Conservation (phyloP, 1,284 basidiomycete species). For the Ceratobasidium sp. region DNA sequence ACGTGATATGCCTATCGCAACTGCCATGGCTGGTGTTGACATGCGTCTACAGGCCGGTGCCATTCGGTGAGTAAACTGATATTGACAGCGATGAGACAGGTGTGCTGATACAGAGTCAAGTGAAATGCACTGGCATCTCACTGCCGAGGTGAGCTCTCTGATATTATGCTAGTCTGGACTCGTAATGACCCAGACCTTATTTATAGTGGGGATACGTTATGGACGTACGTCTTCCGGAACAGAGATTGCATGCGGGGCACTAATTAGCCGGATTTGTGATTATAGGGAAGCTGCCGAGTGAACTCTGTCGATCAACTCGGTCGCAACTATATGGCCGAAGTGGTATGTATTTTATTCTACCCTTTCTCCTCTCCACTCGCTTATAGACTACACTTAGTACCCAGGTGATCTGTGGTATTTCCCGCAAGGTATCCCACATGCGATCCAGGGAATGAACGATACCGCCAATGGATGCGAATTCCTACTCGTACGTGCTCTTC, state of each 20-base stretch:
- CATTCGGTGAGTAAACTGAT: conserved; percentile 63
- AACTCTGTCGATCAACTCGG: conserved; percentile 72
- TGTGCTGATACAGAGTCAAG: not conserved
- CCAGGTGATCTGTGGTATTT: conserved; percentile 66
- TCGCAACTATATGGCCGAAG: conserved; percentile 71
- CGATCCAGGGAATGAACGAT: conserved; percentile 74
- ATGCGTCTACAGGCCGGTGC: conserved; percentile 78
- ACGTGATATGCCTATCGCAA: conserved; percentile 68
- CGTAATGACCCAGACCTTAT: not conserved
- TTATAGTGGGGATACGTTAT: conserved; percentile 76
- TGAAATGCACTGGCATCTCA: conserved; percentile 53
- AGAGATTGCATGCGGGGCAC: not conserved
- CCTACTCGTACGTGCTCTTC: conserved; percentile 65
- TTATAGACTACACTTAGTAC: conserved; percentile 54
- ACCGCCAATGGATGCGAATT: conserved; percentile 74
- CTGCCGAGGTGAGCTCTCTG: conserved; percentile 23
- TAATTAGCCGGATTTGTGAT: not conserved
- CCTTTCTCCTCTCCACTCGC: conserved; percentile 62
- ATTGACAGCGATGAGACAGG: not conserved
- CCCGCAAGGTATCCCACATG: conserved; percentile 74
- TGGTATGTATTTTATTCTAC: conserved; percentile 68
- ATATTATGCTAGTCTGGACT: too few relatives aligned
- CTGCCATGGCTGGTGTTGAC: conserved; percentile 73
- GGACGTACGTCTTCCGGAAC: conserved; percentile 53
- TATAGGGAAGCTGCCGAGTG: conserved; percentile 72